Conservation (phyloP, 2,329 filamentous ascomycete species). For the Epichloe amarillans region DNA sequence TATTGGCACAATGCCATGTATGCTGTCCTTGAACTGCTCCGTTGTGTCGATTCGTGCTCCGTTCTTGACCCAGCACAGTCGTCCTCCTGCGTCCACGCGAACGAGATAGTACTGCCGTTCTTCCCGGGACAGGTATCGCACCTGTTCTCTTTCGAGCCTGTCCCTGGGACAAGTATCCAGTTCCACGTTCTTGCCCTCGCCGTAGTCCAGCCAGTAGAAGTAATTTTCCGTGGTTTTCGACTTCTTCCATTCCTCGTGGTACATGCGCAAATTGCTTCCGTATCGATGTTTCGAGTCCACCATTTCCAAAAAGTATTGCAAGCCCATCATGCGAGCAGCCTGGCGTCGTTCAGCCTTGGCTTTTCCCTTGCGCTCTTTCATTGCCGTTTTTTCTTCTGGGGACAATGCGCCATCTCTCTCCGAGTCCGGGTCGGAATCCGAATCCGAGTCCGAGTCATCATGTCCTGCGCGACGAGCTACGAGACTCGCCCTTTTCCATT, state of each 20-base stretch:
- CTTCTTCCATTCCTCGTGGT: constrained; percentile 75
- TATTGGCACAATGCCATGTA: constrained; percentile 55
- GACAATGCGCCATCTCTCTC: constrained; percentile 19
- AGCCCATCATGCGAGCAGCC: constrained; percentile 65
- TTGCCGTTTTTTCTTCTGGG: constrained; percentile 25
- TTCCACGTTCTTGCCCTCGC: constrained; percentile 58
- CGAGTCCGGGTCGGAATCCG: constrained; percentile 35
- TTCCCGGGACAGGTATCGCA: constrained; percentile 72
- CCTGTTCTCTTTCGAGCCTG: constrained; percentile 61
- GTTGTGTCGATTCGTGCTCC: constrained; percentile 64
- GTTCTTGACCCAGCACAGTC: constrained; percentile 81
- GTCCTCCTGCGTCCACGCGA: constrained; percentile 57
- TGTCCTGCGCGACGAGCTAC: constrained; percentile 60
- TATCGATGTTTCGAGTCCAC: constrained; percentile 79
- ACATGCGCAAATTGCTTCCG: constrained; percentile 66
- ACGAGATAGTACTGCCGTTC: constrained; percentile 74
- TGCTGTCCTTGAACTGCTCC: constrained; percentile 62
- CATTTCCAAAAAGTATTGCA: constrained; percentile 79
- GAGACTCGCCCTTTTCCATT: constrained; percentile 63
- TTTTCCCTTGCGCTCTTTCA: constrained; percentile 29
- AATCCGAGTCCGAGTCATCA: constrained; percentile 39
- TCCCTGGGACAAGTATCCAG: constrained; percentile 60
- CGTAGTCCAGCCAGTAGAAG: constrained; percentile 86
- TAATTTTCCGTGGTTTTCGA: constrained; percentile 69
- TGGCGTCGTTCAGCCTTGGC: constrained; percentile 45